A percentile compares a stretch with the other conserved stretches of the same genome.
Conservation (phyloP, 805 yeast species). For the Debaryomyces castellii region DNA sequence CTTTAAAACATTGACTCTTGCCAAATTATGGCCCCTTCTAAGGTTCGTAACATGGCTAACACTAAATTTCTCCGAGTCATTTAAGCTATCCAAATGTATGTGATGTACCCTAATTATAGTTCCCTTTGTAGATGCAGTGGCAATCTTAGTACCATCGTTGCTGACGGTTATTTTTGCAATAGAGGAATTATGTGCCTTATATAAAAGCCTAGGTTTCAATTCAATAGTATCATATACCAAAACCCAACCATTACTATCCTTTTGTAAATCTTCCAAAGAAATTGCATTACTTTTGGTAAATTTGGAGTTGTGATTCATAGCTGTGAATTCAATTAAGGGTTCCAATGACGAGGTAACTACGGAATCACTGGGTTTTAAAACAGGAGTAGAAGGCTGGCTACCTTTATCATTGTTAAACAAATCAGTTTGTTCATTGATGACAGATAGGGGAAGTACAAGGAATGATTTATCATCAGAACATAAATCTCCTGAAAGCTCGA, state of each 20-base stretch:
- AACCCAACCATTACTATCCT: conserved; percentile 34
- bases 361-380: conserved; percentile 19
- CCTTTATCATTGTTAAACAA: conserved; percentile 20
- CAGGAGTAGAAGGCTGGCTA: conserved; percentile 3
- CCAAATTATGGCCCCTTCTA: conserved; percentile 41
- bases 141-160: conserved; percentile 26
- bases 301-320: conserved; percentile 15
- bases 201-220: conserved; percentile 29
- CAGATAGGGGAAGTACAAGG: conserved; percentile 33
- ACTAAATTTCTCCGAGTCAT: conserved; percentile 8
- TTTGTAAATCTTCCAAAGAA: conserved; percentile 27
- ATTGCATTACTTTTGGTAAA: conserved; percentile 13
- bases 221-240: conserved; percentile 39
- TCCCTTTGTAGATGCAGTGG: conserved; percentile 44
- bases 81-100: conserved; percentile 11
- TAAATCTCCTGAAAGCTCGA: conserved; percentile 33
- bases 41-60: conserved; percentile 32
- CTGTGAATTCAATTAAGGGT: conserved; percentile 25
- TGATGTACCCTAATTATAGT: conserved; percentile 40
- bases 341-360: conserved; percentile 14
- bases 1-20: conserved; percentile 31
- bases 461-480: conserved; percentile 35
- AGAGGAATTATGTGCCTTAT: conserved; percentile 40
- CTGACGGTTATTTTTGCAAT: conserved; percentile 32
- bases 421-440: conserved; percentile 29